Evolutionary conservation across 2,329 filamentous ascomycete genomes (phyloP).

Genomic region (Ceratocystis colombiana): DNA sequence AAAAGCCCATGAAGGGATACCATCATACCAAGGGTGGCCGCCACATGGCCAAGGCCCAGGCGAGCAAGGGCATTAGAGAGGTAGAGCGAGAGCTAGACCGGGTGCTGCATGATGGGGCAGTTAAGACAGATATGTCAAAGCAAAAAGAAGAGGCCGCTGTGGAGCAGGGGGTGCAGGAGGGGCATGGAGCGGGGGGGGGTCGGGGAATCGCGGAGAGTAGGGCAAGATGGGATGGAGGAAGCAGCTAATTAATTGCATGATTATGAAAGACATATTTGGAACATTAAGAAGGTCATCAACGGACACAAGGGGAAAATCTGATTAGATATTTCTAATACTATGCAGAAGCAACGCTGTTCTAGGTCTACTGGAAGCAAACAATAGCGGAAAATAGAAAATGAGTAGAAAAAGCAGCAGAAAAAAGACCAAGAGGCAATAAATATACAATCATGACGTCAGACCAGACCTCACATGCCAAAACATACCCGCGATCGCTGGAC

Average conservation of each 20-base stretch:
- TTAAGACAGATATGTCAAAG: slow-evolving; percentile 12
- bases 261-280: slow-evolving; percentile 13
- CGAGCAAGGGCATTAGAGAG: slow-evolving; percentile 18
- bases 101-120: slow-evolving; percentile 22
- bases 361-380: not conserved
- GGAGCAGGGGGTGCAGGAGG: not conserved
- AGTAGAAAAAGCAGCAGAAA: slow-evolving; percentile 8
- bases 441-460: not conserved
- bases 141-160: not conserved
- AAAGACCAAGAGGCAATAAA: not conserved
- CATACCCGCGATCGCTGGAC: slow-evolving; percentile 16
- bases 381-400: not conserved
- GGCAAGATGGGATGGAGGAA: not conserved
- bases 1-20: slow-evolving; percentile 26
- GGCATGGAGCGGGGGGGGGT: not conserved
- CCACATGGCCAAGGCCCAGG: slow-evolving; percentile 24
- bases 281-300: slow-evolving; percentile 18
- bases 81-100: slow-evolving; percentile 20
- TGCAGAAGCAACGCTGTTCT: not conserved
- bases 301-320: not conserved
- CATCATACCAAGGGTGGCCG: slow-evolving; percentile 24
- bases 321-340: not conserved
- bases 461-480: not conserved
- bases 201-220: too few species aligned
- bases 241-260: slow-evolving; percentile 17